These are phyloP conservation scores for Coemansia sp. DNA, from an alignment of 192 early-diverging fungal species.

Conservation along the genomic window DNA sequence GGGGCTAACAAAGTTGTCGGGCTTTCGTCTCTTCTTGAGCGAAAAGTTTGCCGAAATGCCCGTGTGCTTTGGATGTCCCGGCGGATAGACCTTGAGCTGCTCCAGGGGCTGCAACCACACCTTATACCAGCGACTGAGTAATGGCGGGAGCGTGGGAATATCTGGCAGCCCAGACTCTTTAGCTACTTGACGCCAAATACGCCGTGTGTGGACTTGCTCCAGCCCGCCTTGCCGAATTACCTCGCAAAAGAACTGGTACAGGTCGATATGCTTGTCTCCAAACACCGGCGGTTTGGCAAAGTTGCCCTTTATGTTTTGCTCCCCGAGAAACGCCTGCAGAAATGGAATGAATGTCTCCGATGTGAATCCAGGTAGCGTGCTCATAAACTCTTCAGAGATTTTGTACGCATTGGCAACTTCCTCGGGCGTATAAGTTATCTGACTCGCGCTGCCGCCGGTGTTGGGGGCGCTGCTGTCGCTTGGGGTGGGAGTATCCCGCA, in stretches of 20 bases:
- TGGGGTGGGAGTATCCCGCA: slow-evolving; percentile 39
- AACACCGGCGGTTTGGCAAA: slow-evolving; percentile 46
- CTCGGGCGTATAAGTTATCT: slow-evolving; percentile 29
- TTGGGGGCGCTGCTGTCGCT: slow-evolving; percentile 31
- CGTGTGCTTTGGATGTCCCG: slow-evolving; percentile 51
- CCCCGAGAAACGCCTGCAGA: slow-evolving; percentile 46
- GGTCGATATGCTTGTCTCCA: slow-evolving; percentile 36
- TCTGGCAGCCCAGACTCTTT: slow-evolving; percentile 50
- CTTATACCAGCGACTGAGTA: slow-evolving; percentile 58
- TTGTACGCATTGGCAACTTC: slow-evolving; percentile 44
- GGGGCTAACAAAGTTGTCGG: slow-evolving; percentile 36
- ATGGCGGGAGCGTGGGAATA: slow-evolving; percentile 44
- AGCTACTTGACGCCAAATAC: slow-evolving; percentile 54
- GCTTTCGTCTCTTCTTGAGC: slow-evolving; percentile 52
- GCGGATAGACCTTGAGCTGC: slow-evolving; percentile 51
- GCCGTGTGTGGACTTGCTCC: slow-evolving; percentile 49
- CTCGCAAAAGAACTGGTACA: slow-evolving; percentile 53
- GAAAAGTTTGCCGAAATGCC: slow-evolving; percentile 51
- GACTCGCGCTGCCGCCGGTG: slow-evolving; percentile 2
- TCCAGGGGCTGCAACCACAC: slow-evolving; percentile 55
- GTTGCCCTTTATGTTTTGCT: slow-evolving; percentile 41
- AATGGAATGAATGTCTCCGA: slow-evolving; percentile 42
- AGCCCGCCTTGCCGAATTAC: slow-evolving; percentile 48
- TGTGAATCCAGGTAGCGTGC: slow-evolving; percentile 38
- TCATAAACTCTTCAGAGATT: slow-evolving; percentile 46